Evolutionary conservation across 148 eudicot species (phyloP).

Genomic region (Hydrangea macrophylla): DNA sequence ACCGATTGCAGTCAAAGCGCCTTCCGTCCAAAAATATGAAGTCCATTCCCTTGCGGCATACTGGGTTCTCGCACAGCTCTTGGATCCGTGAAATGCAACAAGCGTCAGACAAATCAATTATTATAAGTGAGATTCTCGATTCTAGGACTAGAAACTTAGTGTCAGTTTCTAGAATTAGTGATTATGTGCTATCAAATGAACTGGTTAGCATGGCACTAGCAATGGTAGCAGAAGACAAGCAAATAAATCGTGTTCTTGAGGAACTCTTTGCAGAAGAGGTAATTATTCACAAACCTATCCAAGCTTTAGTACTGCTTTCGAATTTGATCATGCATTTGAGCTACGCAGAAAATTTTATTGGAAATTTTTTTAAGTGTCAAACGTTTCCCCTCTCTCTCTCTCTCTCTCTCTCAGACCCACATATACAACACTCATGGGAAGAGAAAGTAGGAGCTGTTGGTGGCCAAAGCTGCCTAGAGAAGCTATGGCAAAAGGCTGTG

Average conservation of each 20-base stretch:
- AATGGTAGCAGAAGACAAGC: slow-evolving; percentile 98
- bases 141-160: slow-evolving; percentile 92
- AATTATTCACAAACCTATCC: slow-evolving; percentile 2
- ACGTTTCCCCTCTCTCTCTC: not conserved
- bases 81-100: slow-evolving; percentile 92
- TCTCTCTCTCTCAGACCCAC: not conserved
- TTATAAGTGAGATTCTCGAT: slow-evolving; percentile 90
- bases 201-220: slow-evolving; percentile 97
- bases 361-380: not conserved
- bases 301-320: not conserved
- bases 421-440: no score
- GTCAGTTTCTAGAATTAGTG: slow-evolving; percentile 88
- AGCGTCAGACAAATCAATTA: slow-evolving; percentile 84
- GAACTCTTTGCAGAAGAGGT: slow-evolving; percentile 98
- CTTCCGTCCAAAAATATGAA: slow-evolving; percentile 52
- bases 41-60: slow-evolving; percentile 40
- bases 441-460: no score
- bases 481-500: no score
- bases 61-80: slow-evolving; percentile 72
- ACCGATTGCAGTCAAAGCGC: slow-evolving; percentile 74
- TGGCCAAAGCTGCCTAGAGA: no score
- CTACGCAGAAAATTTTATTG: not conserved
- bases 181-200: slow-evolving; percentile 94
- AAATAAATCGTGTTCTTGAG: slow-evolving; percentile 89
- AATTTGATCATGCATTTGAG: not conserved